phyloP scores from a whole-genome alignment of 768 basidiomycete species.

The Asterophora parasitica region DNA sequence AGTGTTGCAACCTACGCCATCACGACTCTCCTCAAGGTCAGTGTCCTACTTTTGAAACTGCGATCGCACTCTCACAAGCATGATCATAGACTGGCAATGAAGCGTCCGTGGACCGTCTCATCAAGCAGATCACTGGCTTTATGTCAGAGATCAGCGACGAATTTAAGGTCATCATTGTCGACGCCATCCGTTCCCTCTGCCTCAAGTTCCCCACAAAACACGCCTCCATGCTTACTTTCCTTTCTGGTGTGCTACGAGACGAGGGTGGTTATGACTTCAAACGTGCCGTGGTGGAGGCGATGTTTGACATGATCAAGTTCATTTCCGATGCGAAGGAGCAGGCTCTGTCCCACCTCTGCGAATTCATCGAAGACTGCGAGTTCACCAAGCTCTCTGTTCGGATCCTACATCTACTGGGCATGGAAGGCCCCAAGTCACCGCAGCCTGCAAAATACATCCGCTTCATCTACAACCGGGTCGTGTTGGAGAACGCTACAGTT shows the following conservation, averaged over 20 bases:
- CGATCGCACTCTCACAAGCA: background rate
- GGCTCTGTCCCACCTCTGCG: conserved; percentile 95
- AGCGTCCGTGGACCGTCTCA: conserved; percentile 95
- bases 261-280: conserved; percentile 99
- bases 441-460: conserved; percentile 98
- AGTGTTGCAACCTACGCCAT: conserved; percentile 98
- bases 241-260: conserved; percentile 93
- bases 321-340: conserved; percentile 95
- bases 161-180: conserved; percentile 99
- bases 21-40: conserved; percentile 92
- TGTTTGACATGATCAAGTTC: conserved; percentile 99
- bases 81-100: conserved; percentile 87
- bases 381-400: conserved; percentile 98
- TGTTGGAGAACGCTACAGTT: conserved; percentile 96
- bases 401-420: conserved; percentile 89
- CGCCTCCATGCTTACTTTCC: conserved; percentile 93
- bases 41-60: conserved; percentile 4
- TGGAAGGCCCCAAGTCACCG: conserved; percentile 94
- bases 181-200: conserved; percentile 95
- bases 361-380: conserved; percentile 99
- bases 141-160: conserved; percentile 99
- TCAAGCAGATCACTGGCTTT: conserved; percentile 99
- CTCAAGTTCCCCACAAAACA: conserved; percentile 99
- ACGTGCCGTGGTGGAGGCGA: conserved; percentile 97
- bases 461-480: conserved; percentile 99